phyloP scores from a whole-genome alignment of 495 filamentous ascomycete species.

The Terfezia claveryi region DNA sequence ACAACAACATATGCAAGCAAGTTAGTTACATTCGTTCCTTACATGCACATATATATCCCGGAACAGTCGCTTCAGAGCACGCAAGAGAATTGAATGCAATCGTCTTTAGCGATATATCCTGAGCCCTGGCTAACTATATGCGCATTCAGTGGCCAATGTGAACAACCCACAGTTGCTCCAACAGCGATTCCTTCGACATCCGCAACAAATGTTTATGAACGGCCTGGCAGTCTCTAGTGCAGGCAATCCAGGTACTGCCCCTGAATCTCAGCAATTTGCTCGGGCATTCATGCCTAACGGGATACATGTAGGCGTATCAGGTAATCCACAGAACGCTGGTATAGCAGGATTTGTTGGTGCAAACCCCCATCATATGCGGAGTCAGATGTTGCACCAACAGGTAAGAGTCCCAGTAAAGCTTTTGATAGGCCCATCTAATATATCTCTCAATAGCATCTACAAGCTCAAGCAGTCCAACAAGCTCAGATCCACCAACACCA shows the following conservation, averaged over 20 bases:
- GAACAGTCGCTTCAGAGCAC: no score
- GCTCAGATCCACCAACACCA: conserved; percentile 24
- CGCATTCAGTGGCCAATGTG: background rate
- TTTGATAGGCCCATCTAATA: background rate
- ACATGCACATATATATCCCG: no score
- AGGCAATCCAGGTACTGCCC: background rate
- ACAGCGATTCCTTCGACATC: background rate
- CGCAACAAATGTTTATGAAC: background rate
- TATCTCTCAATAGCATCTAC: conserved; percentile 17
- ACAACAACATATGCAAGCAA: background rate
- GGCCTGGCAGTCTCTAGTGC: background rate
- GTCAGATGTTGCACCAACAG: conserved; percentile 20
- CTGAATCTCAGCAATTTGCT: background rate
- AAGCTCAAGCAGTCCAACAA: conserved; percentile 27
- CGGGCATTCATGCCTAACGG: background rate
- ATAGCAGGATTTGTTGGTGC: conserved; percentile 10
- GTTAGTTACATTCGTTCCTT: background rate
- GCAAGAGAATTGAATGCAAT: no score
- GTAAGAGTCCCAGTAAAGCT: conserved; percentile 7
- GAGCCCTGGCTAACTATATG: background rate
- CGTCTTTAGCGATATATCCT: no score
- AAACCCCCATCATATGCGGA: conserved; percentile 8
- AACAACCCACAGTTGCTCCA: background rate
- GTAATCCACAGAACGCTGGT: background rate
- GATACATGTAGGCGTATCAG: background rate